Conservation (phyloP, 768 basidiomycete genomes). For the Chalciporus sphaerocephalus region DNA sequence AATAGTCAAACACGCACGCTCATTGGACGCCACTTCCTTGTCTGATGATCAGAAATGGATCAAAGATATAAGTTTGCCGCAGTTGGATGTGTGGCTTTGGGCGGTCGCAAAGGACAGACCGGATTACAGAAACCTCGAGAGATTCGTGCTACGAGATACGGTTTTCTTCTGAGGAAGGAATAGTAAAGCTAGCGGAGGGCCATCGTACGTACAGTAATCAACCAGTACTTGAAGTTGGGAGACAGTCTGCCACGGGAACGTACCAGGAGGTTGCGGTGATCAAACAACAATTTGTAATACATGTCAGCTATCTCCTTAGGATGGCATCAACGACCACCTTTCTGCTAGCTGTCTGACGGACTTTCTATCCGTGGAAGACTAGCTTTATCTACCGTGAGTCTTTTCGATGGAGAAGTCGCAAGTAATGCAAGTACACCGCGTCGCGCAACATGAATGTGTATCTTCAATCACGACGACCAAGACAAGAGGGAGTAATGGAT, state of each 20-base stretch:
- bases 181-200: not conserved
- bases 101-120: constrained; percentile 70
- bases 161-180: constrained; percentile 54
- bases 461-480: no score
- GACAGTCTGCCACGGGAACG: not conserved
- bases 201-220: not conserved
- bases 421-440: no score
- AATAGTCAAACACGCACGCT: constrained; percentile 53
- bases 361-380: no score
- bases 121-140: constrained; percentile 62
- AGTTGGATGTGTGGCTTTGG: constrained; percentile 80
- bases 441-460: no score
- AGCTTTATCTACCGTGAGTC: no score
- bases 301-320: no score
- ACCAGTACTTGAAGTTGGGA: constrained; percentile 1
- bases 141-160: constrained; percentile 65
- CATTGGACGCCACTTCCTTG: constrained; percentile 18
- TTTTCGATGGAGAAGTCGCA: no score
- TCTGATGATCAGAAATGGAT: constrained; percentile 44
- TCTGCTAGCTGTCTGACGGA: no score
- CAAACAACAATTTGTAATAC: no score
- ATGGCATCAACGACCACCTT: no score
- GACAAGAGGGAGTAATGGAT: no score
- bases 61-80: constrained; percentile 51
- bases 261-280: not conserved